Base-by-base conservation (phyloP, 2,329 filamentous ascomycete genomes). In the Thermothelomyces thermophilus region DNA sequence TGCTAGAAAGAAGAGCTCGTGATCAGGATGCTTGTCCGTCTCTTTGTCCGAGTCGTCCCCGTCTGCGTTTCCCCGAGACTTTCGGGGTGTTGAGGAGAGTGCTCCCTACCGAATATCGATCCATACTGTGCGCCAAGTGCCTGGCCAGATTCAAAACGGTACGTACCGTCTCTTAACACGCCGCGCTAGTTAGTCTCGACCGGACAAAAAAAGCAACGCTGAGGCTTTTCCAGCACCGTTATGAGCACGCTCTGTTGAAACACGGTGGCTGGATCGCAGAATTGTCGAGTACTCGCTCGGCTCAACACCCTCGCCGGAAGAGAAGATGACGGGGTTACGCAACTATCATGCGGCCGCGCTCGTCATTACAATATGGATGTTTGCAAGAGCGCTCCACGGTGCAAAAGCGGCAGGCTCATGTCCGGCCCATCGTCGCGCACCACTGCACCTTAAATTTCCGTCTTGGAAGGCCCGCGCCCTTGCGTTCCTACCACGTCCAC, bases 231-330 rank as follows among this genome's bases (percentile, higher is more conserved):
- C 37, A 41, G 45, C 48, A 47, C 53, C 41, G 47, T 44, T 41
- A 48, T 39, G 24, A 46, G 41, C 44, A 41, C 17, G 41, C 50
- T 46, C 22, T 43, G 31, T 30, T 47, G 44, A 55, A 53, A 55
- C 50, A 41, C 44, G 35, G 53, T 50, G 50, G 53, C 50, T 51
- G 50, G 39, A 39, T 17, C 24, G 11, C 30, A 55, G 33, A 33
- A 33, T 31, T 13, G 28, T 42, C 30, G 26, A 20, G 20, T 19
- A 6, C 14, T 22, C 19, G 10, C 13, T 14, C 6, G n/a, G n/a
- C n/a, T n/a, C n/a, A n/a, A n/a, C n/a, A n/a, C n/a, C 36, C 19
- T 6, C 19, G 10, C 19, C 14, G 3, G 13, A 35, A 35, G 13
- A 33, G 41, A 17, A 26, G 31, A 34, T 34, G n/a, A n/a, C n/a